Evolutionary conservation across 805 yeast genomes (phyloP).

Genomic region (Nakazawaea populi): DNA sequence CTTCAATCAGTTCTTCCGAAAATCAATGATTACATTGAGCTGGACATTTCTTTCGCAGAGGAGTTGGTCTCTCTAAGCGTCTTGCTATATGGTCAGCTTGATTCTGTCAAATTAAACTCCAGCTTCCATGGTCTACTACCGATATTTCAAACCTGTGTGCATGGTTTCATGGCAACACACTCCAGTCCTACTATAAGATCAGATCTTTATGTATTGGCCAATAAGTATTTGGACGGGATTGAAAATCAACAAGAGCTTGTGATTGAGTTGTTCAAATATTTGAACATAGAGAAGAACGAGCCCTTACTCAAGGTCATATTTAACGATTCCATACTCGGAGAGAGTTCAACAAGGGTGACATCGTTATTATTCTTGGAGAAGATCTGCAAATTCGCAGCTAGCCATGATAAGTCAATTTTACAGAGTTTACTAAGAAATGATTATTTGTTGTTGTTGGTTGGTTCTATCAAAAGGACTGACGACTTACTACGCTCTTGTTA

Average conservation of each 20-base stretch:
- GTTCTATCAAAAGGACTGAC: conserved; percentile 66
- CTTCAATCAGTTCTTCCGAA: conserved; percentile 74
- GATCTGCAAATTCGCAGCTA: conserved; percentile 30
- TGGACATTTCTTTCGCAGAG: conserved; percentile 61
- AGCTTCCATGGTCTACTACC: conserved; percentile 50
- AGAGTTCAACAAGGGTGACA: conserved; percentile 69
- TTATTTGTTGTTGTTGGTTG: conserved; percentile 56
- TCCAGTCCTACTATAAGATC: conserved; percentile 67
- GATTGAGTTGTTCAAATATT: conserved; percentile 43
- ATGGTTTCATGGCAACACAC: conserved; percentile 66
- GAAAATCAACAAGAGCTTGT: conserved; percentile 34
- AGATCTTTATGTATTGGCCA: conserved; percentile 71
- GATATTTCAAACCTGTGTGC: conserved; percentile 66
- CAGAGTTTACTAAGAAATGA: conserved; percentile 61
- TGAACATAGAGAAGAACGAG: conserved; percentile 45
- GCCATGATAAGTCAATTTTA: conserved; percentile 49
- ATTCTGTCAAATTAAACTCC: conserved; percentile 29
- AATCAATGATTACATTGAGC: conserved; percentile 66
- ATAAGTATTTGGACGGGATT: conserved; percentile 54
- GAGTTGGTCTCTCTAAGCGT: conserved; percentile 75
- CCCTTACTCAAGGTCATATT: conserved; percentile 59
- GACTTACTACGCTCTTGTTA: conserved; percentile 37
- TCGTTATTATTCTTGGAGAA: conserved; percentile 68
- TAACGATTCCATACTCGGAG: conserved; percentile 75
- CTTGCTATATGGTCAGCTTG: conserved; percentile 58